These are phyloP conservation scores for Azolla pinnata DNA, from an alignment of 75 land plant species.

Conservation along the genomic window DNA sequence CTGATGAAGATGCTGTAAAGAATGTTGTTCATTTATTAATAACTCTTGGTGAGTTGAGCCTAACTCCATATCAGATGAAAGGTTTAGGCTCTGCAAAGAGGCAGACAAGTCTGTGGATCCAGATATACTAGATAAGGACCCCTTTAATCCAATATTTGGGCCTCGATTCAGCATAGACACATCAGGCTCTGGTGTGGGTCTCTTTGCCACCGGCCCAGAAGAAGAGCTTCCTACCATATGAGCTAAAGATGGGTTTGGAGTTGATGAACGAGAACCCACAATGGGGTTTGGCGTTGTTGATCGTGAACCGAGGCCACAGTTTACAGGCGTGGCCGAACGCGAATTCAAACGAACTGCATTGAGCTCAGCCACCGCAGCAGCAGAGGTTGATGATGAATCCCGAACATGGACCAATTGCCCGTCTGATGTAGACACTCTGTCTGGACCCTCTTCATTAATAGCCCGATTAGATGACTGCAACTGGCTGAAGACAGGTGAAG, in stretches of 20 bases:
- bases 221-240: background rate
- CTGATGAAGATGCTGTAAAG: conserved; percentile 11
- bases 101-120: conserved; percentile 44
- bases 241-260: background rate
- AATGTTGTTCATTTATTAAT: conserved; percentile 1
- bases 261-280: background rate
- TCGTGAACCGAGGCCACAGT: conserved; percentile 8
- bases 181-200: background rate
- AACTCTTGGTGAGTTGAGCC: background rate
- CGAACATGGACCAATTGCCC: conserved; percentile 3
- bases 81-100: conserved; percentile 46
- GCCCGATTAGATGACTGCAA: conserved; percentile 38
- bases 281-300: conserved; percentile 2
- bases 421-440: conserved; percentile 23
- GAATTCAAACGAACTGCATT: conserved; percentile 16
- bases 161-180: too few species aligned
- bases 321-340: conserved; percentile 17
- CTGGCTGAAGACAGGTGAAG: conserved; percentile 64
- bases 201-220: background rate
- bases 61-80: conserved; percentile 15
- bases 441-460: conserved; percentile 36
- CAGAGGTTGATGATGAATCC: conserved; percentile 23
- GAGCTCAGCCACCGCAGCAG: conserved; percentile 21
- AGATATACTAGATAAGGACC: too few species aligned
- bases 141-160: too few species aligned